Evolutionary conservation across 2,329 filamentous ascomycete genomes (phyloP).

Genomic region (Neopestalotiopsis rosae): DNA sequence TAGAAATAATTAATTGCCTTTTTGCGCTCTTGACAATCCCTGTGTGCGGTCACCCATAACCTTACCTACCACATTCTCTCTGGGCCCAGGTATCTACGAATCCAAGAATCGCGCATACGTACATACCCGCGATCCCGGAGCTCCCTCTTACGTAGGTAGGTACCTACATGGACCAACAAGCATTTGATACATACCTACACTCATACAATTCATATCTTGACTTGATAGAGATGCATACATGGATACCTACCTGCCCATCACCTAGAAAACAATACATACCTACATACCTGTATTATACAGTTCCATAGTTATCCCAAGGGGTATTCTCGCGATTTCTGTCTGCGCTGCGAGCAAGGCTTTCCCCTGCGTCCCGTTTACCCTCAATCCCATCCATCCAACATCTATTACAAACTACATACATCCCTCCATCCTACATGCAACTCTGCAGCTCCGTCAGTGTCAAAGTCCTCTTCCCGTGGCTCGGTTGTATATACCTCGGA

Average conservation of each 20-base stretch:
- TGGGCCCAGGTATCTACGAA: not conserved
- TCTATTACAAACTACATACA: not conserved
- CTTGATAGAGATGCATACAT: not conserved
- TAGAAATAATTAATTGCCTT: conserved; percentile 2
- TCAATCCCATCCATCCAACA: not conserved
- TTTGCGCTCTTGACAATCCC: conserved; percentile 1
- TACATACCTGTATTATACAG: not conserved
- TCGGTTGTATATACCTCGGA: not conserved
- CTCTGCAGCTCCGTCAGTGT: conserved; percentile 1
- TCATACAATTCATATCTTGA: not conserved
- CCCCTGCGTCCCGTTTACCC: not conserved
- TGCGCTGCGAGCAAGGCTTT: not conserved
- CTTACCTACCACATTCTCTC: not conserved
- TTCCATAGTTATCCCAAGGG: too few species aligned
- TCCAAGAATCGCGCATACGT: not conserved
- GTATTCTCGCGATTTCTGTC: not conserved
- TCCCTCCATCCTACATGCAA: conserved; percentile 4
- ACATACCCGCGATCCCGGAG: not conserved
- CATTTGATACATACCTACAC: not conserved
- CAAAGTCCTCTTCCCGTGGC: not conserved
- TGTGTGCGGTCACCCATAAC: not conserved
- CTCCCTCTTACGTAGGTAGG: not conserved
- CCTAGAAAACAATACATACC: not conserved
- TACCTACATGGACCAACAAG: not conserved
- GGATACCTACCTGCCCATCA: not conserved